These are phyloP conservation scores for Macadamia tetraphylla DNA, from an alignment of 164 flowering plant species.

Conservation along the genomic window DNA sequence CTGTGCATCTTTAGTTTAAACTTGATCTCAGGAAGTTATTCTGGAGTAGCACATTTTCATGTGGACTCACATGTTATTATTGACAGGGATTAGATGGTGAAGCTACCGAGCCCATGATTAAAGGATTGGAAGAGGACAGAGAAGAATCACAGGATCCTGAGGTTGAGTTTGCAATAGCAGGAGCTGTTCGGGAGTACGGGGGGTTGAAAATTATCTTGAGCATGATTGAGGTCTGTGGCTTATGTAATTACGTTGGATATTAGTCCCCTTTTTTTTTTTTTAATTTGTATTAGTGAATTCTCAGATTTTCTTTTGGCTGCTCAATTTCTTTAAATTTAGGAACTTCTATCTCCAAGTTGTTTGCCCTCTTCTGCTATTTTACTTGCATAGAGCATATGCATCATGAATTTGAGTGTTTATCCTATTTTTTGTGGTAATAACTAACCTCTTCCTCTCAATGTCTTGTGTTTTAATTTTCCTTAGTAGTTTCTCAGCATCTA, in stretches of 20 bases:
- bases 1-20: neutral
- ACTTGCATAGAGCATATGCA: no score
- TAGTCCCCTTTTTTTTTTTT: neutral
- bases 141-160: slow-evolving; percentile 99
- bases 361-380: no score
- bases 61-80: neutral
- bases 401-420: no score
- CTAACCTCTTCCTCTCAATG: no score
- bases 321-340: neutral
- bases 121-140: slow-evolving; percentile 95
- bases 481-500: no score
- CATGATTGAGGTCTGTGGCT: slow-evolving; percentile 77
- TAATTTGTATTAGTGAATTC: neutral
- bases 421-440: no score
- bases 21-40: no score
- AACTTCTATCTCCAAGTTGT: neutral
- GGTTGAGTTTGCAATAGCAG: slow-evolving; percentile 96
- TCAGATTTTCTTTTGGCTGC: neutral
- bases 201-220: slow-evolving; percentile 86
- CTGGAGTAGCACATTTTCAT: neutral
- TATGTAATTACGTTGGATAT: neutral
- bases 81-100: slow-evolving; percentile 97
- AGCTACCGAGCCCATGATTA: slow-evolving; percentile 99
- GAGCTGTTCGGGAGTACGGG: slow-evolving; percentile 89
- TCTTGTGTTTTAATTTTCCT: no score